Conservation (phyloP, 345 rosid species). For the Pugionium dolabratum region DNA sequence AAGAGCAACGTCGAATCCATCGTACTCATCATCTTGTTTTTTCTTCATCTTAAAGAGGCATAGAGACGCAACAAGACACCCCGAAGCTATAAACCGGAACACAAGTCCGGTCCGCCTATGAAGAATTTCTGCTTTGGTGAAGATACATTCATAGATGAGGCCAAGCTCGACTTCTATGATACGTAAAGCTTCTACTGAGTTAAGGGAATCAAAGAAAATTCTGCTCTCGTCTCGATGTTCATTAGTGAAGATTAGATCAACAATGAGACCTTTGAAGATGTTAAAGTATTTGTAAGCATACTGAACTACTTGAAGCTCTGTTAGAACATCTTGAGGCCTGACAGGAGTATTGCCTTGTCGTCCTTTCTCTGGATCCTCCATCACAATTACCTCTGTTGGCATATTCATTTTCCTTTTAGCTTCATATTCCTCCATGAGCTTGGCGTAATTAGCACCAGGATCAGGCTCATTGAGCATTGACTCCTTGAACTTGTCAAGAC, state of each 20-base stretch:
- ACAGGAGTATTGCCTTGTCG: slow-evolving; percentile 12
- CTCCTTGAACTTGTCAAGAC: slow-evolving; percentile 40
- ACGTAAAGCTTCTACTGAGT: slow-evolving; percentile 33
- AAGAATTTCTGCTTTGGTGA: slow-evolving; percentile 49
- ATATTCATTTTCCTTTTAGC: slow-evolving; percentile 26
- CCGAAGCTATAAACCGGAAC: slow-evolving; percentile 41
- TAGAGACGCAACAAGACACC: slow-evolving; percentile 42
- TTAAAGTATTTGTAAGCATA: slow-evolving; percentile 39
- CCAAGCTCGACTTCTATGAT: slow-evolving; percentile 47
- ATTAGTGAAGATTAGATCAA: slow-evolving; percentile 41
- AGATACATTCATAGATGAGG: slow-evolving; percentile 49
- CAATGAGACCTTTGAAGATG: slow-evolving; percentile 48
- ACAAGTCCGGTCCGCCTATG: slow-evolving; percentile 18
- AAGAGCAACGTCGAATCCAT: slow-evolving; percentile 47
- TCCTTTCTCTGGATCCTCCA: slow-evolving; percentile 36
- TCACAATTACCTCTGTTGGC: slow-evolving; percentile 18
- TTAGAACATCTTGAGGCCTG: not conserved
- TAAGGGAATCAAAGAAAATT: slow-evolving; percentile 13
- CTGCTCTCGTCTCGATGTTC: slow-evolving; percentile 24
- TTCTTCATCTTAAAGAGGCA: slow-evolving; percentile 38
- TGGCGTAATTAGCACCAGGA: slow-evolving; percentile 41
- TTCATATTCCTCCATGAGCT: slow-evolving; percentile 36
- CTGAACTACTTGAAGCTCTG: slow-evolving; percentile 32
- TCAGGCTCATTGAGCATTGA: slow-evolving; percentile 33
- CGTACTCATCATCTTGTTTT: slow-evolving; percentile 30